Percentiles rank a stretch among this genome's conserved stretches.
These are phyloP conservation scores for Phytopythium boreale DNA, from an alignment of 352 stramenopile genomes.

Conservation along the genomic window DNA sequence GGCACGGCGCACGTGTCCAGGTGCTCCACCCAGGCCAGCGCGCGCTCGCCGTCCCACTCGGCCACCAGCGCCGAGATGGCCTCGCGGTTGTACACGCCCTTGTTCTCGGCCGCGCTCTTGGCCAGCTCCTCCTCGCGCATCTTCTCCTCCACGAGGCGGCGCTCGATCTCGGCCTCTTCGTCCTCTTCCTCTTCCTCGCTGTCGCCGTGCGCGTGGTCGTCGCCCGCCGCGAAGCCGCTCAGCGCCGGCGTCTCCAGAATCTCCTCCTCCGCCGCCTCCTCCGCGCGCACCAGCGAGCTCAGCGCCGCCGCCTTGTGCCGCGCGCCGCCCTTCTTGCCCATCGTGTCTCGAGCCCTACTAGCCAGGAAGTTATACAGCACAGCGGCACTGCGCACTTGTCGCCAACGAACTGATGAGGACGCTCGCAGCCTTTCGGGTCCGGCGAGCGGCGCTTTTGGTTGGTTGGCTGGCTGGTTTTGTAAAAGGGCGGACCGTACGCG, in stretches of 20 bases:
- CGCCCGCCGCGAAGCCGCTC: slow-evolving; percentile 33
- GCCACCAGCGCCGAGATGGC: slow-evolving; percentile 52
- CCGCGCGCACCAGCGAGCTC: slow-evolving; percentile 61
- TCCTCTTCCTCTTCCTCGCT: slow-evolving; percentile 44
- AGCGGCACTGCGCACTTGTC: background rate
- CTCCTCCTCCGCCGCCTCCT: slow-evolving; percentile 75
- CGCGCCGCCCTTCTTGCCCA: slow-evolving; percentile 30
- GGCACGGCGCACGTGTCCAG: slow-evolving; percentile 63
- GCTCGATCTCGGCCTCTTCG: slow-evolving; percentile 70
- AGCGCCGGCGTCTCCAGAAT: slow-evolving; percentile 83
- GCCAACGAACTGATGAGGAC: background rate
- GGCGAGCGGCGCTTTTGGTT: background rate
- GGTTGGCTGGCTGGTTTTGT: slow-evolving; percentile 5
- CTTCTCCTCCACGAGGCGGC: slow-evolving; percentile 66
- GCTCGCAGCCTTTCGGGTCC: background rate
- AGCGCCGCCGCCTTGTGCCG: slow-evolving; percentile 31
- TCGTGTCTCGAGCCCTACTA: background rate
- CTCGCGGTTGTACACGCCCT: slow-evolving; percentile 72
- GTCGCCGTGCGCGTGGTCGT: slow-evolving; percentile 13
- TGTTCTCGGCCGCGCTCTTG: slow-evolving; percentile 34
- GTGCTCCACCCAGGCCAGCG: slow-evolving; percentile 76
- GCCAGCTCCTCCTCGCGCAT: slow-evolving; percentile 41
- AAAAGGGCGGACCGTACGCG: background rate
- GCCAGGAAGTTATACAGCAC: background rate
- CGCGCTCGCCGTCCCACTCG: slow-evolving; percentile 46